Evolutionary conservation across 345 rosid genomes (phyloP).

Genomic region (Erucastrum elatum): DNA sequence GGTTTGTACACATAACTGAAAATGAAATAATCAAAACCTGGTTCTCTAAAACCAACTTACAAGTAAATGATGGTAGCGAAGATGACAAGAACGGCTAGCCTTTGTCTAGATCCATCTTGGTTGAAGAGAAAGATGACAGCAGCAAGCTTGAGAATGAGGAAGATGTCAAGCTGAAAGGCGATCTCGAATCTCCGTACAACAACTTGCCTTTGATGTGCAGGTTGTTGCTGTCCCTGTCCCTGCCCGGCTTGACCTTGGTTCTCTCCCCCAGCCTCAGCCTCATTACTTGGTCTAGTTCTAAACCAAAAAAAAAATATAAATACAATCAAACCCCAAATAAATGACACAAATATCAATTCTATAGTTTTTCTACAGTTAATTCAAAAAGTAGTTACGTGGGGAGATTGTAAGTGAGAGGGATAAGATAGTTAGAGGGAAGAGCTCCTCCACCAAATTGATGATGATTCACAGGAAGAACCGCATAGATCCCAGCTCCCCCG

Average conservation of each 20-base stretch:
- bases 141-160: slow-evolving; percentile 87
- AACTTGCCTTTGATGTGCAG: slow-evolving; percentile 68
- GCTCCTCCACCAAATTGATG: slow-evolving; percentile 56
- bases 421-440: slow-evolving; percentile 64
- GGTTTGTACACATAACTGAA: not conserved
- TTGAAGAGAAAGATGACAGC: slow-evolving; percentile 90
- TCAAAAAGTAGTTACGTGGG: slow-evolving; percentile 49
- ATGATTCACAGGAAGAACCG: slow-evolving; percentile 53
- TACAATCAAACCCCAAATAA: not conserved
- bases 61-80: slow-evolving; percentile 82
- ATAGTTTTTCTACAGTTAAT: not conserved
- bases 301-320: not conserved
- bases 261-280: slow-evolving; percentile 30
- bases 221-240: slow-evolving; percentile 65
- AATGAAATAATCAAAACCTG: not conserved
- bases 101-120: slow-evolving; percentile 98
- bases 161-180: slow-evolving; percentile 87
- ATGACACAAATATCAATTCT: not conserved
- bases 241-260: slow-evolving; percentile 42
- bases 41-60: slow-evolving; percentile 49
- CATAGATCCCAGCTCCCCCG: slow-evolving; percentile 84
- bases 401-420: slow-evolving; percentile 84
- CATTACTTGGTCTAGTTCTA: slow-evolving; percentile 38
- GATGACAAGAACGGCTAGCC: slow-evolving; percentile 68
- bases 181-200: slow-evolving; percentile 86